Conservation (phyloP, 2,329 filamentous ascomycete species). For the Trichoderma asperellum region DNA sequence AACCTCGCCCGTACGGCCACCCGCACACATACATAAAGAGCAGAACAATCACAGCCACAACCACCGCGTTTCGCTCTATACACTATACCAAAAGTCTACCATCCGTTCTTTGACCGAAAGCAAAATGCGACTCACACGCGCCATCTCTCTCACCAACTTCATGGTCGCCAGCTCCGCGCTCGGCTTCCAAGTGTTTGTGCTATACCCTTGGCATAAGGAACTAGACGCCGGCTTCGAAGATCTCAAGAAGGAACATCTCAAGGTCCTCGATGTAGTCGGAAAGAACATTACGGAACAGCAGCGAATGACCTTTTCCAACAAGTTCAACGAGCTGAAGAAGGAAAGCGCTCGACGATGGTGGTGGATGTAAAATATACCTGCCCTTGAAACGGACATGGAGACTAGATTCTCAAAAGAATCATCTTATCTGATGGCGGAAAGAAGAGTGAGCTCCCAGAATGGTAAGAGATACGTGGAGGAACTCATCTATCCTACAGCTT, state of each 20-base stretch:
- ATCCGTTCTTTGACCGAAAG: not conserved
- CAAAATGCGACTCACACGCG: constrained; percentile 6
- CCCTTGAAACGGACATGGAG: not conserved
- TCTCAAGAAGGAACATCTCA: constrained; percentile 19
- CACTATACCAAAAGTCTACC: not conserved
- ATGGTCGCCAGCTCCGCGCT: constrained; percentile 21
- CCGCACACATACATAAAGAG: not conserved
- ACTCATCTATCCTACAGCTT: not conserved
- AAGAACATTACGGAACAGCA: constrained; percentile 10
- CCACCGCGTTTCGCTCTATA: not conserved
- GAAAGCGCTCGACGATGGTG: constrained; percentile 18
- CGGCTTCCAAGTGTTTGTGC: constrained; percentile 23
- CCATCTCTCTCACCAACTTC: constrained; percentile 21
- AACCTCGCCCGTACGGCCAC: not conserved
- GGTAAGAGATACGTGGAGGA: not conserved
- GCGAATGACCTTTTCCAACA: constrained; percentile 2
- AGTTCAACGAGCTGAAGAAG: constrained; percentile 13
- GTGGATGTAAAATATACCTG: constrained; percentile 16
- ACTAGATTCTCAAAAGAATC: not conserved
- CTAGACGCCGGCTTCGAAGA: constrained; percentile 18
- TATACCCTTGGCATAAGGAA: constrained; percentile 20
- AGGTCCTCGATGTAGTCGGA: constrained; percentile 17
- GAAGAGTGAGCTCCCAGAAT: not conserved
- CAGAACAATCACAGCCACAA: not conserved
- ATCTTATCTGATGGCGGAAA: not conserved